Evolutionary conservation across 805 yeast genomes (phyloP).

Genomic region (Kuraishia piskuri): DNA sequence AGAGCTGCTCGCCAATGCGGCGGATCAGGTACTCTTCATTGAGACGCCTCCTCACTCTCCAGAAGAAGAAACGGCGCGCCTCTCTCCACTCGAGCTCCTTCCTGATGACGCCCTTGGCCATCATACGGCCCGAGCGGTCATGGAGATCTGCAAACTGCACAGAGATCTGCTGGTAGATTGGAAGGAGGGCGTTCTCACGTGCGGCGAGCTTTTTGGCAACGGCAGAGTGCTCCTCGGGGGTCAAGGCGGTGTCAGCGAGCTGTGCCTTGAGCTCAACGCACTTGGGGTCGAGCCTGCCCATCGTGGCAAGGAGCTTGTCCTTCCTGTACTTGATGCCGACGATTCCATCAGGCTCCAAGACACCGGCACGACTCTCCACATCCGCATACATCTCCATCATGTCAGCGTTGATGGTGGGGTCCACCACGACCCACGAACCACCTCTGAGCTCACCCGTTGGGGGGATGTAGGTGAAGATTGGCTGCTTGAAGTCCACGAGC

Average conservation of each 20-base stretch:
- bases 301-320: slow-evolving; percentile 83
- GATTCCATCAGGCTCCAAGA: slow-evolving; percentile 97
- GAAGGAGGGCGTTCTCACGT: slow-evolving; percentile 74
- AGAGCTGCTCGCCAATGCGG: slow-evolving; percentile 57
- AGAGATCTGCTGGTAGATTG: slow-evolving; percentile 85
- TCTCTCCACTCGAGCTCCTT: slow-evolving; percentile 80
- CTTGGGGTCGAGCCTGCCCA: slow-evolving; percentile 77
- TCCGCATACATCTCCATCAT: slow-evolving; percentile 99
- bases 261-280: slow-evolving; percentile 62
- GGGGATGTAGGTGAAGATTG: slow-evolving; percentile 93
- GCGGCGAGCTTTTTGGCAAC: slow-evolving; percentile 58
- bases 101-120: slow-evolving; percentile 85
- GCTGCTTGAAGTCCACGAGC: slow-evolving; percentile 90
- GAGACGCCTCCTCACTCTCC: slow-evolving; percentile 95
- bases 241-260: slow-evolving; percentile 41
- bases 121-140: slow-evolving; percentile 96
- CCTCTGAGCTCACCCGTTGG: slow-evolving; percentile 99
- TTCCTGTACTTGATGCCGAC: slow-evolving; percentile 97
- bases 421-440: slow-evolving; percentile 99
- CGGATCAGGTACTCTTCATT: slow-evolving; percentile 83
- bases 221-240: slow-evolving; percentile 58
- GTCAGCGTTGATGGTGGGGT: slow-evolving; percentile 92
- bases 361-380: slow-evolving; percentile 93
- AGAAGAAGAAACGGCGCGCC: slow-evolving; percentile 94
- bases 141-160: slow-evolving; percentile 97